A percentile compares a stretch with the other conserved stretches of the same genome.
phyloP scores from a whole-genome alignment of 352 stramenopile species.

The Pythium angustatum region DNA sequence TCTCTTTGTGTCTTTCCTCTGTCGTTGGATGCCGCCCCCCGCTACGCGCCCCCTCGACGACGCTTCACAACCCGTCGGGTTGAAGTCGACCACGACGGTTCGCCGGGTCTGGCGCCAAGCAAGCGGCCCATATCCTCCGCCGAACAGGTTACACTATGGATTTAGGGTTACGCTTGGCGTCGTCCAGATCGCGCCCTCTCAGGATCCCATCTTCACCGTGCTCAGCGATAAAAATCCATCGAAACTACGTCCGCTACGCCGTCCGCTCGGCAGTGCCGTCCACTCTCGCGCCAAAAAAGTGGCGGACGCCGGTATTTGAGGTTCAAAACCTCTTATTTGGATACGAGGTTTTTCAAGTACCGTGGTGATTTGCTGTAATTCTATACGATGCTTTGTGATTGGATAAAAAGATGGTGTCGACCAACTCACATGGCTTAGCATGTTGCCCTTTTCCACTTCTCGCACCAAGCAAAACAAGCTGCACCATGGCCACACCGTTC shows the following conservation, averaged over 20 bases:
- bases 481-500: neutral
- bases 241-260: constrained; percentile 2
- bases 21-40: no score
- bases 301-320: no score
- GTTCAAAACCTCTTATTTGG: neutral
- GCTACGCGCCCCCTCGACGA: constrained; percentile 1
- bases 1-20: constrained; percentile 8
- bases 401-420: neutral
- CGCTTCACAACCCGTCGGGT: constrained; percentile 11
- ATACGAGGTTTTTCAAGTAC: neutral
- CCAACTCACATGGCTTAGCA: constrained; percentile 22
- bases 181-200: neutral
- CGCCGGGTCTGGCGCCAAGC: constrained; percentile 10
- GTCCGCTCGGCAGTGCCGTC: constrained; percentile 5
- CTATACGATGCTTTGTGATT: no score
- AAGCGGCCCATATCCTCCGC: constrained; percentile 19
- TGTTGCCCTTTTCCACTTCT: constrained; percentile 26
- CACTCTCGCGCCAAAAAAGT: constrained; percentile 17
- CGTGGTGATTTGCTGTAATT: neutral
- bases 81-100: constrained; percentile 18
- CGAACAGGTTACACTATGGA: constrained; percentile 1
- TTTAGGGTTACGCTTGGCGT: constrained; percentile 1
- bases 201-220: neutral
- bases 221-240: constrained; percentile 6
- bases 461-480: neutral